Evolutionary conservation across 108 stramenopile genomes (phyloP).

Genomic region (Conticribra weissflogii): DNA sequence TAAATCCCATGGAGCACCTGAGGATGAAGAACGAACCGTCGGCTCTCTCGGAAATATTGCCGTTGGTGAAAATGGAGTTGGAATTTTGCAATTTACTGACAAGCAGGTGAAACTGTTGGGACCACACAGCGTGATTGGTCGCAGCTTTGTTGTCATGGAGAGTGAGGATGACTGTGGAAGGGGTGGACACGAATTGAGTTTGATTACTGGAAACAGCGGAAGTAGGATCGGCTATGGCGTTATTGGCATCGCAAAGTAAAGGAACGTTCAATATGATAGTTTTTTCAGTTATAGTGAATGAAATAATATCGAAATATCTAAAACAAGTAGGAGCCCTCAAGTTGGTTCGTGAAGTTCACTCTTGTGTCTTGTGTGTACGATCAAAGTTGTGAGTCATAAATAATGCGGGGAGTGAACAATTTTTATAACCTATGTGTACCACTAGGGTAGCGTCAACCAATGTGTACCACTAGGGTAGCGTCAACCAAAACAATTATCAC

Average conservation of each 20-base stretch:
- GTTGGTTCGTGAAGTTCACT: no score
- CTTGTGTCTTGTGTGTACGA: no score
- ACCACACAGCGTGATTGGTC: slow-evolving; percentile 92
- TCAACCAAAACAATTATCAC: no score
- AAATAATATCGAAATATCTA: no score
- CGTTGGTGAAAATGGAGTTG: slow-evolving; percentile 68
- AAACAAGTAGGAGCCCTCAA: no score
- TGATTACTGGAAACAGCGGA: slow-evolving; percentile 90
- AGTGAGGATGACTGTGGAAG: slow-evolving; percentile 90
- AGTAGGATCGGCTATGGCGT: slow-evolving; percentile 89
- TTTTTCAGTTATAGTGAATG: neutral
- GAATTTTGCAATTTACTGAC: slow-evolving; percentile 78
- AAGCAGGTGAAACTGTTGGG: slow-evolving; percentile 86
- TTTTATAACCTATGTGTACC: no score
- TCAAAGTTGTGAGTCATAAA: no score
- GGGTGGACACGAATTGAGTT: slow-evolving; percentile 89
- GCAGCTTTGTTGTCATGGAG: slow-evolving; percentile 88
- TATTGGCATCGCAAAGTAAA: slow-evolving; percentile 71
- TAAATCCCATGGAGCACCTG: slow-evolving; percentile 88
- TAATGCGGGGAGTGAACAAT: no score
- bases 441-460: no score
- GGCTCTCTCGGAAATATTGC: slow-evolving; percentile 88
- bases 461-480: no score
- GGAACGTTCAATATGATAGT: neutral
- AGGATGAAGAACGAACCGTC: slow-evolving; percentile 84